Evolutionary conservation across 1,284 basidiomycete species (phyloP), one percentile per base, ranked within the genome.

Genomic region (Ceratobasidium papillatum): DNA sequence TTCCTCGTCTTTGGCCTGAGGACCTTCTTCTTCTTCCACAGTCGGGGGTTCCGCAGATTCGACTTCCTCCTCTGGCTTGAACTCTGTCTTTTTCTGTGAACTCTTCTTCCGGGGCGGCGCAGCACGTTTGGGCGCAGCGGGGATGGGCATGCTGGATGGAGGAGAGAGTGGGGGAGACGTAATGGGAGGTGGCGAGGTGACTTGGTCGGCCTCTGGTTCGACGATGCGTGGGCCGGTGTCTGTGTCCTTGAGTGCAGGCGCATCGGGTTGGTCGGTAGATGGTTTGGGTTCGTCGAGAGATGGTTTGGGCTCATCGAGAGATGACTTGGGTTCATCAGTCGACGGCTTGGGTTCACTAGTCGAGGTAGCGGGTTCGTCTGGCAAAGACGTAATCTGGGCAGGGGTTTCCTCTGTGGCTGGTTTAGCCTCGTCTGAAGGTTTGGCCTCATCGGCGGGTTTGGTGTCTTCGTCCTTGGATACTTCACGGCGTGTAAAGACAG

Each of bases 361-460:
- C 54, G 54, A 32, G 34, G 19, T 32, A 19, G 45, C 7, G 25
- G 8, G 38, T 27, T 43, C 30, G 43, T 32, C 36, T 19, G 65
- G 49, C 36, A n/a, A 9, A 34, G 65, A 51, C 49, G 47, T 51
- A 51, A 27, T 51, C 7, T 45, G 63, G 43, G 38, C 38, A 34
- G 62, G 62, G 17, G 36, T 34, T n/a, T 76, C 65, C 12, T 75
- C 59, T 56, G 32, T 62, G 56, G 61, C n/a, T 11, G 72, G 69
- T 45, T 77, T 52, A n/a, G 71, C 69, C 22, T 61, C 73, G 43
- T 65, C 61, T 17, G 54, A 7, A 22, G 34, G 22, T 77, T 80
- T 79, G 82, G 80, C 4, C 81, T 82, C 81, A 83, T 82, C 25
- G 82, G 63, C 81, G 19, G 82, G 84, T 41, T 82, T 81, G 7